These are phyloP conservation scores for Elsinoe australis DNA, from an alignment of 2,329 filamentous ascomycete species.

Conservation along the genomic window DNA sequence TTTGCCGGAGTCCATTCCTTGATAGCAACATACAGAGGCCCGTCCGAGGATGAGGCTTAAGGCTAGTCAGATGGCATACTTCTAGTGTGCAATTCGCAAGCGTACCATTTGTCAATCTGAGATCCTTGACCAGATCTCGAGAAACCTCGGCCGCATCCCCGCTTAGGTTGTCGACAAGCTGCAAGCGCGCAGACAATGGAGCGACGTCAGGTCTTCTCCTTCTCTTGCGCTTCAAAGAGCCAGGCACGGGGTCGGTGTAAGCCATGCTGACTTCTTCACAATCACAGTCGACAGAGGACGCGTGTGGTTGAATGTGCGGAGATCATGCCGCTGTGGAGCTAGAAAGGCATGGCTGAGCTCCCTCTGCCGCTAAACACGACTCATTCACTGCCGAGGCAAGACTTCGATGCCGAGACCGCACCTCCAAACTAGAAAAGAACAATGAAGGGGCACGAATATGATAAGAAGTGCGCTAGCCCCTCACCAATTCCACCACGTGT, in stretches of 20 bases:
- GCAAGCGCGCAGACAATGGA: constrained; percentile 67
- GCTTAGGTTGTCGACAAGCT: constrained; percentile 77
- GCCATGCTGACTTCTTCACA: constrained; percentile 35
- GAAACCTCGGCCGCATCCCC: constrained; percentile 81
- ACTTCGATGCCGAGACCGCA: not conserved
- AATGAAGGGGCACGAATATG: too few relatives aligned
- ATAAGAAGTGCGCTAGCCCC: too few relatives aligned
- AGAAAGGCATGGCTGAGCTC: constrained; percentile 1
- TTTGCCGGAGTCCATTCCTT: constrained; percentile 61
- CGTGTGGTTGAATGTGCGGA: not conserved
- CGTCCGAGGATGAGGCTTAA: constrained; percentile 27
- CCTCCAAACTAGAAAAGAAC: too few relatives aligned
- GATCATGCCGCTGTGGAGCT: not conserved
- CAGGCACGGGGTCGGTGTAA: constrained; percentile 35
- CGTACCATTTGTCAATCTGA: constrained; percentile 33
- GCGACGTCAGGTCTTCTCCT: constrained; percentile 56
- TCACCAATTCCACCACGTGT: too few relatives aligned
- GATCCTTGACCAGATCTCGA: constrained; percentile 72
- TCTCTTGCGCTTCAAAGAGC: constrained; percentile 45
- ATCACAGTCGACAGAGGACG: not conserved
- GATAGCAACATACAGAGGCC: constrained; percentile 58
- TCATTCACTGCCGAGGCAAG: constrained; percentile 6
- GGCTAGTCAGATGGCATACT: not conserved
- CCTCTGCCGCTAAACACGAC: constrained; percentile 11
- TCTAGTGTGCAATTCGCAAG: not conserved